Conservation (phyloP, 331 rosid species). For the Malus hybrid region DNA sequence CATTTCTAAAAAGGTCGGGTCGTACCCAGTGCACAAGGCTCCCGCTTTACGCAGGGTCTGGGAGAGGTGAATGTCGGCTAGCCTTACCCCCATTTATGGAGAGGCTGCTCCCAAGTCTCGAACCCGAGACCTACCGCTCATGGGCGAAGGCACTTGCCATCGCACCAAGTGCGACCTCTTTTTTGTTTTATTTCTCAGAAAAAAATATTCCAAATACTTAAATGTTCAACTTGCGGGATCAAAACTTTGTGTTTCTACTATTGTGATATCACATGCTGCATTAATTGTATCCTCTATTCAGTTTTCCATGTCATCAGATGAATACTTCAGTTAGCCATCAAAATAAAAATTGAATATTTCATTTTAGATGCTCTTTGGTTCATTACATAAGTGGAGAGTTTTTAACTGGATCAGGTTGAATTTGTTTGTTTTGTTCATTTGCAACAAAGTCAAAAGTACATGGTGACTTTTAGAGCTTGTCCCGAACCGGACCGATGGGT, state of each 20-base stretch:
- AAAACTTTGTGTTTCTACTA: background rate
- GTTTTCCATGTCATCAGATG: background rate
- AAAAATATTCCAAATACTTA: background rate
- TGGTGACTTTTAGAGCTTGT: background rate
- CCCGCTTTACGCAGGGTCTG: no score
- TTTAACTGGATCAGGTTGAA: background rate
- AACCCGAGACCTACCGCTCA: no score
- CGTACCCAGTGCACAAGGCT: no score
- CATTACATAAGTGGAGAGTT: background rate
- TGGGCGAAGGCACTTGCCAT: no score
- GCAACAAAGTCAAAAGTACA: background rate
- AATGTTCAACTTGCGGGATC: background rate
- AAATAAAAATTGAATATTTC: background rate
- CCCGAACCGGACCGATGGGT: no score
- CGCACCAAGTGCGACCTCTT: no score
- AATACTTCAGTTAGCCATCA: background rate
- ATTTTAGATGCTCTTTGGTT: background rate
- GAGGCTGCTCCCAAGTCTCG: no score
- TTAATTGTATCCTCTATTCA: background rate
- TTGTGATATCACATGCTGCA: background rate
- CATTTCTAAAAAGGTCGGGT: no score
- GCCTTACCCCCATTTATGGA: no score
- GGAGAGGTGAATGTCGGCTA: no score
- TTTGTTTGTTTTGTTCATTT: background rate
- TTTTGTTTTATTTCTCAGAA: background rate